Conservation (phyloP, 2,329 filamentous ascomycete genomes). For the Hypoxylon sp. region DNA sequence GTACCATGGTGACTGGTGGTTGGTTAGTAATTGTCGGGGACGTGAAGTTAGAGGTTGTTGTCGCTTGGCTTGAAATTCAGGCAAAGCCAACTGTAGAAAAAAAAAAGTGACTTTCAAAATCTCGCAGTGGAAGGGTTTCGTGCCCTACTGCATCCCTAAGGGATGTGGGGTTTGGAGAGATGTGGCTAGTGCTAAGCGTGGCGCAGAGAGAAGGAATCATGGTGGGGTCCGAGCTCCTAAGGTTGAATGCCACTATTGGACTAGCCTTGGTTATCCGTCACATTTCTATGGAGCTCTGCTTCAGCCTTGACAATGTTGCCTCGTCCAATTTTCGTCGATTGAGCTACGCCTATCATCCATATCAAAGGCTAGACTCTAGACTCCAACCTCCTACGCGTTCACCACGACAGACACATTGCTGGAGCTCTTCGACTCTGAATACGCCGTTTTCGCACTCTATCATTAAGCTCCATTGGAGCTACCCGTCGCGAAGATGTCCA, state of each 20-base stretch:
- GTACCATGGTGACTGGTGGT: constrained; percentile 55
- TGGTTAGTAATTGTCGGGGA: constrained; percentile 46
- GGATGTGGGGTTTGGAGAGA: constrained; percentile 18
- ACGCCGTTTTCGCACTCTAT: constrained; percentile 59
- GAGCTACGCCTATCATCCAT: constrained; percentile 45
- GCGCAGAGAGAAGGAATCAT: constrained; percentile 35
- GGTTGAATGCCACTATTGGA: background rate
- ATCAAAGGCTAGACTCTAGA: constrained; percentile 60
- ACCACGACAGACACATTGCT: constrained; percentile 50
- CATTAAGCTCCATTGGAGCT: constrained; percentile 59
- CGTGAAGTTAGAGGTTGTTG: constrained; percentile 33
- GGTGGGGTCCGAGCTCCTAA: constrained; percentile 42
- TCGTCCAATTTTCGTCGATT: constrained; percentile 55
- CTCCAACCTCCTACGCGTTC: constrained; percentile 52
- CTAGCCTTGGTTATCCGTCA: constrained; percentile 13
- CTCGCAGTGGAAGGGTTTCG: constrained; percentile 46
- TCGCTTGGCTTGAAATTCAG: constrained; percentile 36
- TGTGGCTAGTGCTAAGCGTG: constrained; percentile 38
- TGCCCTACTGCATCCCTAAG: constrained; percentile 43
- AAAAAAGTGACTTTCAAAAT: constrained; percentile 36
- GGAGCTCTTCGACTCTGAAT: constrained; percentile 54
- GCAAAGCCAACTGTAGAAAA: constrained; percentile 26
- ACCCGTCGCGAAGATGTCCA: constrained; percentile 71
- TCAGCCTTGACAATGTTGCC: constrained; percentile 53
- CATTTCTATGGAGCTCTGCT: constrained; percentile 34